Percentiles rank a stretch among this genome's conserved stretches.
These are phyloP conservation scores for Starmerella bombi DNA, from an alignment of 805 yeast genomes.

Conservation along the genomic window DNA sequence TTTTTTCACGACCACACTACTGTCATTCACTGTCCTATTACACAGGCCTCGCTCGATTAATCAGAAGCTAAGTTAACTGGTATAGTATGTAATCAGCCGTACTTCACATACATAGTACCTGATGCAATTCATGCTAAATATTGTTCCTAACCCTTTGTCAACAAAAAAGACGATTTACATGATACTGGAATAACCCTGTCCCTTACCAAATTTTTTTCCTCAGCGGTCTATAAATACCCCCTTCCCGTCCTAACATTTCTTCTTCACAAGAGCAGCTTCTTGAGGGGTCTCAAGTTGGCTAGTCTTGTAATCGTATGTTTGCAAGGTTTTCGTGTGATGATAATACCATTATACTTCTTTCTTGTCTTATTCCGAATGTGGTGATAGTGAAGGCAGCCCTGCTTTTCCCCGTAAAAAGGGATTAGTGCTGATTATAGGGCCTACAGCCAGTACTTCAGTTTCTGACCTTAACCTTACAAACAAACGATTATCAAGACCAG, in stretches of 20 bases:
- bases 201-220: constrained; percentile 5
- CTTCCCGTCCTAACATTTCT: neutral
- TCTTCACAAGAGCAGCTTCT: constrained; percentile 2
- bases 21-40: too few relatives aligned
- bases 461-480: constrained; percentile 19
- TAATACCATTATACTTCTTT: constrained; percentile 27
- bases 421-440: constrained; percentile 15
- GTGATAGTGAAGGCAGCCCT: constrained; percentile 29
- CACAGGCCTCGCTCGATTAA: too few relatives aligned
- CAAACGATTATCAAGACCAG: constrained; percentile 1
- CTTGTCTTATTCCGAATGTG: constrained; percentile 32
- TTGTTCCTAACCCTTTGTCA: too few relatives aligned
- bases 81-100: too few relatives aligned
- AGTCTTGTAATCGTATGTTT: constrained; percentile 3
- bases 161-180: too few relatives aligned
- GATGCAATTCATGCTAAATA: too few relatives aligned
- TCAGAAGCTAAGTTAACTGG: too few relatives aligned
- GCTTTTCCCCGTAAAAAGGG: constrained; percentile 11
- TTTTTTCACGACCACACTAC: too few relatives aligned
- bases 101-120: too few relatives aligned
- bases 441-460: constrained; percentile 32
- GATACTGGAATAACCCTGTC: too few relatives aligned
- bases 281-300: constrained; percentile 13
- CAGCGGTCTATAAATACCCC: constrained; percentile 3
- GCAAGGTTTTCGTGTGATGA: constrained; percentile 26